Evolutionary conservation across 164 flowering plant genomes (phyloP).

Genomic region (Aristolochia californica): DNA sequence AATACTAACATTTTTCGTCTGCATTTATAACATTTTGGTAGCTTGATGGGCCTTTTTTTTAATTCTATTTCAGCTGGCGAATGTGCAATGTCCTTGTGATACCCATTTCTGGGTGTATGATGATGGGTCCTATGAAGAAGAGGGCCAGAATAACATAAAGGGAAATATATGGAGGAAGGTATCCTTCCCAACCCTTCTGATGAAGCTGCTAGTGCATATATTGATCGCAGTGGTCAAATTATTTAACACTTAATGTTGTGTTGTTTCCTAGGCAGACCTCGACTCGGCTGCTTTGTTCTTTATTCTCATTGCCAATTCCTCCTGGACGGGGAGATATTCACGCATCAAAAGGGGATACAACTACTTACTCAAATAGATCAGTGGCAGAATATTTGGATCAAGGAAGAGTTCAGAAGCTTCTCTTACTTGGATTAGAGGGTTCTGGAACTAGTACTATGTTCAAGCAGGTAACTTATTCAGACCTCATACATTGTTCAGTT

Average conservation of each 20-base stretch:
- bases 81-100: conserved; percentile 32
- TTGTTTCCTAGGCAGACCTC: conserved; percentile 28
- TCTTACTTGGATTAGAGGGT: conserved; percentile 24
- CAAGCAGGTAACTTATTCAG: conserved; percentile 22
- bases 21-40: too few relatives aligned
- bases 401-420: conserved; percentile 22
- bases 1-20: too few relatives aligned
- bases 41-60: too few relatives aligned
- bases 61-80: conserved; percentile 22
- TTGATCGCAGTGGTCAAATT: not conserved
- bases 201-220: not conserved
- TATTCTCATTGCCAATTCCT: conserved; percentile 32
- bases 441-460: conserved; percentile 34
- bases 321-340: conserved; percentile 8
- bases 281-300: conserved; percentile 25
- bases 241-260: conserved; percentile 9
- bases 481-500: not conserved
- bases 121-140: conserved; percentile 37
- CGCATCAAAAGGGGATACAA: conserved; percentile 15
- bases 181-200: conserved; percentile 1
- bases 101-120: conserved; percentile 40
- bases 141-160: conserved; percentile 35
- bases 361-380: conserved; percentile 14
- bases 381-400: conserved; percentile 25
- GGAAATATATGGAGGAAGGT: conserved; percentile 41